phyloP scores from a whole-genome alignment of 768 basidiomycete genomes.

The Leucocoprinus birnbaumii region DNA sequence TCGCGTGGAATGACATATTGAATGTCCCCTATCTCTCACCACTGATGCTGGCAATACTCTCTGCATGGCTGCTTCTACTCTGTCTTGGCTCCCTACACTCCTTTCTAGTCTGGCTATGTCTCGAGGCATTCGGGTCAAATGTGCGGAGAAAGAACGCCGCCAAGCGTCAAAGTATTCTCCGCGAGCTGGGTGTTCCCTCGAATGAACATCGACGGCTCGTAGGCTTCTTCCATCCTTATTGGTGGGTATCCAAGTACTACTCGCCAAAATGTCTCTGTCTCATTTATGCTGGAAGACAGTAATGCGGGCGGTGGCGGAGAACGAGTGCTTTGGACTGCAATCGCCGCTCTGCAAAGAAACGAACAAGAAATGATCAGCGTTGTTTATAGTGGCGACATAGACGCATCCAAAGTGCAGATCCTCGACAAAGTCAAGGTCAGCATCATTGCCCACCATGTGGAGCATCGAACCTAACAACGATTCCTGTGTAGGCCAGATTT shows the following conservation, averaged over 20 bases:
- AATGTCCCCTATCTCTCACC: neutral
- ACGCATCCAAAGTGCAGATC: conserved; percentile 78
- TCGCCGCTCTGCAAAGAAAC: conserved; percentile 69
- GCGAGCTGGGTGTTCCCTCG: conserved; percentile 22
- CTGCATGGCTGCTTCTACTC: neutral
- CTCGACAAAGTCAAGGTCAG: conserved; percentile 77
- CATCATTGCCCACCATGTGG: neutral
- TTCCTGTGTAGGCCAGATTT: conserved; percentile 64
- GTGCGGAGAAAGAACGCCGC: conserved; percentile 17
- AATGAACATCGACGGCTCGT: conserved; percentile 38
- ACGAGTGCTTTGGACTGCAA: conserved; percentile 91
- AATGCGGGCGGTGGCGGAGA: conserved; percentile 98
- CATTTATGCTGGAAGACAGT: conserved; percentile 44
- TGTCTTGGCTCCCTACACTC: neutral
- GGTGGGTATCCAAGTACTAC: conserved; percentile 47
- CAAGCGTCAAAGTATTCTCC: conserved; percentile 18
- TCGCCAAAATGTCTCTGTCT: conserved; percentile 17
- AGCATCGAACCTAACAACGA: neutral
- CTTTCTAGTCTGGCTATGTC: conserved; percentile 1
- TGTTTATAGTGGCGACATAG: conserved; percentile 88
- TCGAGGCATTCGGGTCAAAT: conserved; percentile 19
- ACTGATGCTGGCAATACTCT: neutral
- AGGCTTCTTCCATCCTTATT: conserved; percentile 96
- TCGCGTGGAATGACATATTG: too few species aligned
- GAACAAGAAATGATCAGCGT: conserved; percentile 66